Base-by-base conservation (phyloP, 441 rosid species). In the Adansonia rubrostipa region DNA sequence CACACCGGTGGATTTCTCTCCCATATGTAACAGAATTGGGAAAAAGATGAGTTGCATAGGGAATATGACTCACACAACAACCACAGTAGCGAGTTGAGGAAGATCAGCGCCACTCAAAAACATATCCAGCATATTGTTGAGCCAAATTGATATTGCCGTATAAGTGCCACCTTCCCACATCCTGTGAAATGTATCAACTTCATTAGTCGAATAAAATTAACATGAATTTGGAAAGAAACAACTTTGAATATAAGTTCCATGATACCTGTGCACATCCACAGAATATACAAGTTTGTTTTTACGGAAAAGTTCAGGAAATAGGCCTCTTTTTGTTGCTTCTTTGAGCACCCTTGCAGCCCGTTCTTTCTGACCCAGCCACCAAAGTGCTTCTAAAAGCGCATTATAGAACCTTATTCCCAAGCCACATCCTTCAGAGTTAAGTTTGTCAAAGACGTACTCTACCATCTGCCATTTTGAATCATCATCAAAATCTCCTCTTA, bases 281-380 rank as follows among this genome's bases (percentile, higher is more conserved):
- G 98, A 89, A 96, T 94, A 92, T 51, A 93, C 86, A 73, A 92
- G 94, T 82, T 91, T 96, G 91, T 90, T 94, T 86, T 83, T 85
- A 56, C 95, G 95, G 78, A 84, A 96, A 80, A 94, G 87, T 88
- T 94, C 99, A 50, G 97, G 97, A 82, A 92, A 96, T 76, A 90
- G 89, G 58, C 96, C 97, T 78, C 96, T 86, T 79, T 91, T 93
- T 73, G 90, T 88, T 72, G 97, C 97, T 82, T 94, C 98, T 62
- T 77, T 82, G 48, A 96, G 92, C 80, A 94, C 95, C 85, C 91
- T 91, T 71, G 92, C 94, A 65, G 97, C 97, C 56, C 98, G 89
- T 84, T 91, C 91, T 86, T 82, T 92, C 87, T 91, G 99, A 79
- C 94, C 95, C 56, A 96, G 82, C 95, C 97, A 92, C 99, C 99